Conservation (phyloP, 768 basidiomycete genomes). For the Pleurotus djamor region DNA sequence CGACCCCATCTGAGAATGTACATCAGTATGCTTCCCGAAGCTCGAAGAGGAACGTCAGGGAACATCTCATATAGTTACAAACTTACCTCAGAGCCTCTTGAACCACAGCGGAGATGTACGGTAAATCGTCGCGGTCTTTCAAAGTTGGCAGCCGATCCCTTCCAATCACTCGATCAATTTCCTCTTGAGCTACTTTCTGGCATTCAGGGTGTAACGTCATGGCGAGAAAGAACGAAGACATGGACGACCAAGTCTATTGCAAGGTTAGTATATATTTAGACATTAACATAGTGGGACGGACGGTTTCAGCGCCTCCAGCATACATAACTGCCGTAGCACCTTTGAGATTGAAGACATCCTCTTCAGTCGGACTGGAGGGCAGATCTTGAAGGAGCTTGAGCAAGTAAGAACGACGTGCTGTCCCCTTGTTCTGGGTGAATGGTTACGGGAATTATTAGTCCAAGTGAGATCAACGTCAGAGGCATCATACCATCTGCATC, state of each 20-base stretch:
- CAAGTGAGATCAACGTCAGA: too few relatives aligned
- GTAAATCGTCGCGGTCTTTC: constrained; percentile 17
- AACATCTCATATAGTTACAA: neutral
- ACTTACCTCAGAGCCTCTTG: constrained; percentile 14
- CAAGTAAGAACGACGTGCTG: too few relatives aligned
- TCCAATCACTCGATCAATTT: constrained; percentile 23
- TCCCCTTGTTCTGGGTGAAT: too few relatives aligned
- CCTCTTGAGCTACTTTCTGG: constrained; percentile 23
- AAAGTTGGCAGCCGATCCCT: constrained; percentile 22
- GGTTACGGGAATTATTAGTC: too few relatives aligned
- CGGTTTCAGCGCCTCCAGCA: constrained; percentile 34
- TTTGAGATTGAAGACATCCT: constrained; percentile 17
- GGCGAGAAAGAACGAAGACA: constrained; percentile 20
- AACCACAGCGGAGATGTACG: constrained; percentile 23
- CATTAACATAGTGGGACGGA: constrained; percentile 7
- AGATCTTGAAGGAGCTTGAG: neutral
- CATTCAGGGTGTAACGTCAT: constrained; percentile 23
- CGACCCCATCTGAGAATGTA: constrained; percentile 1
- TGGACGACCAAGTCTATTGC: constrained; percentile 8
- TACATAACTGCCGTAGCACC: constrained; percentile 27
- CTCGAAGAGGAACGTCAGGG: neutral
- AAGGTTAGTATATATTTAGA: neutral
- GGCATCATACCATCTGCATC: constrained; percentile 24
- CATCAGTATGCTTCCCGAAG: neutral
- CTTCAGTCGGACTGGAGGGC: neutral